Conservation (phyloP, 345 rosid genomes). For the Passiflora organensis region DNA sequence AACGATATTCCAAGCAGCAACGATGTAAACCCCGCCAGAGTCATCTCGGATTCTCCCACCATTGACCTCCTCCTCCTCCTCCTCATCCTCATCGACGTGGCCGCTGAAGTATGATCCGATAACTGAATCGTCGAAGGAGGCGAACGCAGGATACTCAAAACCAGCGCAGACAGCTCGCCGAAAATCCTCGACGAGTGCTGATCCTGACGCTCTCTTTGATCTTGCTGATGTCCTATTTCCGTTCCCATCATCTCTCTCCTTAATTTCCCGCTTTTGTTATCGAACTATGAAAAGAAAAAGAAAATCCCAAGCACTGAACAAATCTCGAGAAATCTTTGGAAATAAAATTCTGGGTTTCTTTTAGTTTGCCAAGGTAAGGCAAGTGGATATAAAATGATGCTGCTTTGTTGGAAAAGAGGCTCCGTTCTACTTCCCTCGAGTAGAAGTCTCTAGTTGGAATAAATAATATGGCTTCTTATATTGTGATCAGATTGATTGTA, state of each 20-base stretch:
- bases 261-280: neutral
- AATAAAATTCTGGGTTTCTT: too few relatives aligned
- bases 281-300: neutral
- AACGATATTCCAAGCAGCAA: constrained; percentile 76
- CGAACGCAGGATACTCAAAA: constrained; percentile 60
- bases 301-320: neutral
- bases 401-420: neutral
- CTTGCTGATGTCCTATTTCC: neutral
- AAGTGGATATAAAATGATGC: constrained; percentile 28
- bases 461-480: too few relatives aligned
- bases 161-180: constrained; percentile 61
- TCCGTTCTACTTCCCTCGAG: too few relatives aligned
- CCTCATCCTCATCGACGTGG: too few relatives aligned
- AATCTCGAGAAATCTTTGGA: too few relatives aligned
- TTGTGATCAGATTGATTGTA: too few relatives aligned
- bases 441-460: too few relatives aligned
- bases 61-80: constrained; percentile 24
- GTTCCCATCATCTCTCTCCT: constrained; percentile 50
- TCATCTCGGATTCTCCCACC: constrained; percentile 42
- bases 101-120: constrained; percentile 27
- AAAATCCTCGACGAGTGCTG: constrained; percentile 49
- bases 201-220: constrained; percentile 32
- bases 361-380: constrained; percentile 29
- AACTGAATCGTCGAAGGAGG: constrained; percentile 45
- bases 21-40: constrained; percentile 83